Conservation (phyloP, 2,329 filamentous ascomycete genomes). For the Fusarium sp. region DNA sequence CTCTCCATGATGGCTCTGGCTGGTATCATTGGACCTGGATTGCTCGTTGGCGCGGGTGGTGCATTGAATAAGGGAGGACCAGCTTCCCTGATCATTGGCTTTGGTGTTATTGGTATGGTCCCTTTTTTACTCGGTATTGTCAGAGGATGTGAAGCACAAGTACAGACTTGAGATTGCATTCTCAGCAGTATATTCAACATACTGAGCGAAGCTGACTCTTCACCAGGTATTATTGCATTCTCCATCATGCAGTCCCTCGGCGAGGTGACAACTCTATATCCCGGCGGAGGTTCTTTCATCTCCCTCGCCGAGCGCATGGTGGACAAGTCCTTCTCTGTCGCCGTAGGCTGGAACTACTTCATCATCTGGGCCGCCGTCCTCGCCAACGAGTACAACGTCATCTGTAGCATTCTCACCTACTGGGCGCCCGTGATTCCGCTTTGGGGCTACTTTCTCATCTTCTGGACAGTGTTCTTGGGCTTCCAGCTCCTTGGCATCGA, state of each 20-base stretch:
- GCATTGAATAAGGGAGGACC: constrained; percentile 76
- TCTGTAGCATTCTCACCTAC: constrained; percentile 72
- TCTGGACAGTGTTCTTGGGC: constrained; percentile 76
- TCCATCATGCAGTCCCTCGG: constrained; percentile 79
- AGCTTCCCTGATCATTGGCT: constrained; percentile 78
- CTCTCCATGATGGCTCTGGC: constrained; percentile 73
- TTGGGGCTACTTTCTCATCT: constrained; percentile 78
- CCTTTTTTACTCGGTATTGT: neutral
- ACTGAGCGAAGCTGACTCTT: constrained; percentile 23
- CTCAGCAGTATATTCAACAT: neutral
- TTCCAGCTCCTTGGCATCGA: constrained; percentile 79
- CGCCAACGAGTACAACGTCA: constrained; percentile 77
- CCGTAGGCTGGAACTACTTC: constrained; percentile 78
- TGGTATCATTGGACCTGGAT: constrained; percentile 74
- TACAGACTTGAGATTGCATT: neutral
- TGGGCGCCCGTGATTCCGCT: constrained; percentile 71
- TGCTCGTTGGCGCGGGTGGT: constrained; percentile 77
- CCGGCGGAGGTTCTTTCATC: constrained; percentile 77
- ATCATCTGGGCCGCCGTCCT: constrained; percentile 74
- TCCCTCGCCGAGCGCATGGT: constrained; percentile 76
- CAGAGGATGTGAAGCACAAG: neutral
- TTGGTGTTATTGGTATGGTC: constrained; percentile 68
- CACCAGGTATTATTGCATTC: constrained; percentile 67
- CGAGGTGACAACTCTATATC: constrained; percentile 79
- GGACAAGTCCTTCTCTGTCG: constrained; percentile 75